Evolutionary conservation across 139 green algal species (phyloP), one percentile per base, ranked within the genome.

Genomic region (Micromonas pusilla): DNA sequence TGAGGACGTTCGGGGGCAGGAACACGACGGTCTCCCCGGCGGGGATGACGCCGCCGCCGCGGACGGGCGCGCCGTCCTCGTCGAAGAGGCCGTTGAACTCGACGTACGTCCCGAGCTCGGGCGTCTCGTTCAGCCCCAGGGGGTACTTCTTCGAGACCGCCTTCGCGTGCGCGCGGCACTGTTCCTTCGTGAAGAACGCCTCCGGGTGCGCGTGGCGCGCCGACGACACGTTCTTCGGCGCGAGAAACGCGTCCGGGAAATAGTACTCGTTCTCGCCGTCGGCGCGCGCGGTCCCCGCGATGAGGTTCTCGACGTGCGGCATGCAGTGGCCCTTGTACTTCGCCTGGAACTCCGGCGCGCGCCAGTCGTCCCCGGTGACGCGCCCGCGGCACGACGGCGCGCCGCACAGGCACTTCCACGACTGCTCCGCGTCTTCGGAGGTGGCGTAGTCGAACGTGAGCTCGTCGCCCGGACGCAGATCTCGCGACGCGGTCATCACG

Each of bases 401-500:
- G 62, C 62, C 62, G 62, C 62, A 70, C 5, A 31, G 28, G 62
- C 62, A 70, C 62, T 37, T 33, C 62, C 62, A 70, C 13, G 13
- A 20, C 62, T 70, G 62, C 6, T 70, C 62, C 9, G 19, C n/a
- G 62, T 33, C 62, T 16, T 70, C 62, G 62, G 9, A 30, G 9
- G 62, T 70, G 62, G 62, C 62, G 62, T 70, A 70, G 62, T 70
- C 62, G 28, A 70, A 70, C 26, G 62, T 70, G 62, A 70, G 62
- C 62, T 70, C 62, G 26, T 70, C 62, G 62, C 62, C 62, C 13
- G 62, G 26, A 6, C 5, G 9, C 9, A 70, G n/a, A 33, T 70
- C 62, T 6, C 62, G 62, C 26, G 26, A 20, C 62, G 62, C 62
- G 20, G 62, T 70, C 62, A 70, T 70, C 13, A 70, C 62, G 62